A percentile compares a stretch with the other conserved stretches of the same genome.
Evolutionary conservation across 331 rosid genomes (phyloP).

Genomic region (Telfairia occidentalis): DNA sequence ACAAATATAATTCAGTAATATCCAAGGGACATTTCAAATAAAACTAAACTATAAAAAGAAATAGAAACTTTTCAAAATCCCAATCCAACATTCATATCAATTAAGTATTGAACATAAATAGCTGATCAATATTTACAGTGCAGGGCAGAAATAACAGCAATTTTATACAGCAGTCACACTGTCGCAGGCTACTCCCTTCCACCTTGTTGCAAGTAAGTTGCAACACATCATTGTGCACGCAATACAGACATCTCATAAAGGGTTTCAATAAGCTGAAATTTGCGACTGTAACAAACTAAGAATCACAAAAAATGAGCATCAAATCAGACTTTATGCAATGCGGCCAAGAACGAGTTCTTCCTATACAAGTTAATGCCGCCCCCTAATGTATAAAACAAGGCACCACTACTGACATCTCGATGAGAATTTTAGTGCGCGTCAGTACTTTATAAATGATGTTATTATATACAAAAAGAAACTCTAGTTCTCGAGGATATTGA

Average conservation of each 20-base stretch:
- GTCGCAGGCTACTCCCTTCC: background rate
- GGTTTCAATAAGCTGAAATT: background rate
- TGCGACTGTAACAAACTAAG: background rate
- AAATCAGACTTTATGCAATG: conserved; percentile 24
- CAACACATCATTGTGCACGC: background rate
- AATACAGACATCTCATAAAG: background rate
- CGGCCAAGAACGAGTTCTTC: conserved; percentile 27
- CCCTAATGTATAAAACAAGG: conserved; percentile 19
- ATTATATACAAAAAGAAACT: conserved; percentile 42
- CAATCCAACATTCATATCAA: background rate
- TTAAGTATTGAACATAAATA: background rate
- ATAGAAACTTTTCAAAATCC: background rate
- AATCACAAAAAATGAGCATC: background rate
- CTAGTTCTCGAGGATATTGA: conserved; percentile 29
- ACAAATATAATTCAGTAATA: too few relatives aligned
- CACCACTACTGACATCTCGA: conserved; percentile 23
- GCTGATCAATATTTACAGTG: background rate
- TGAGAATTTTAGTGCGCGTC: conserved; percentile 21
- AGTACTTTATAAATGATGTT: conserved; percentile 28
- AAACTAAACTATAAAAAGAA: background rate
- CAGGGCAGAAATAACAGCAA: background rate
- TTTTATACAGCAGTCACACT: background rate
- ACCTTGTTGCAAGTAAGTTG: background rate
- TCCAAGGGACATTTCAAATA: background rate
- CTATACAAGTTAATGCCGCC: conserved; percentile 61